Base-by-base conservation (phyloP, 768 basidiomycete genomes). In the Polyporus arcularius region DNA sequence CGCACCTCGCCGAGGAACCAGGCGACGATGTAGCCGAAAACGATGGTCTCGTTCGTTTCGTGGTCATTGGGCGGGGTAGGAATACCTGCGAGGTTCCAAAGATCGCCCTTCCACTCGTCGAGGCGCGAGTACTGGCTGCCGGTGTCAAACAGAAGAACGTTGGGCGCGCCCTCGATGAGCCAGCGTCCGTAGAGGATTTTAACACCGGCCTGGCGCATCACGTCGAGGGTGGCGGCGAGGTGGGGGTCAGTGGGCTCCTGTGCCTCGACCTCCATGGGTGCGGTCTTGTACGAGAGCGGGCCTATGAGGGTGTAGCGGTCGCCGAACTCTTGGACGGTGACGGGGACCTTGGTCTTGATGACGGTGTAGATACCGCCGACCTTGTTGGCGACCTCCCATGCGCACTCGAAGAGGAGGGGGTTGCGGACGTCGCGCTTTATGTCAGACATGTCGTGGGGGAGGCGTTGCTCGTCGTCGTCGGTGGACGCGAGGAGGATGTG, bases 361-460 rank as follows among this genome's bases (percentile, higher is more conserved):
- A 99, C 96, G 65, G 96, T 98, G 83, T 98, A 98, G 76, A 98
- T 98, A 63, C 96, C 96, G 67, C 96, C 96, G 74, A 98, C 96
- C 77, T 97, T 98, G 85, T 98, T 97, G 38, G 90, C 95, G 68
- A 97, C 96, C 78, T 97, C 96, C 96, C 96, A 98, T 38, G 95
- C 95, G 73, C 90, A 93, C 72, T 97, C 95, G 71, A 97, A 97
- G 71, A 97, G 89, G 38, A 93, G 70, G 49, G 92, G 85, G 66
- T 88, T 84, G 70, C 85, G 85, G 52, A 92, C 85, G 75, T 92
- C 90, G 77, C 92, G 89, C 62, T 79, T 80, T 15, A 70, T 62
- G 16, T 75, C 73, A 15, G 75, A 57, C 75, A 72, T 76, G 48
- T 35, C 35, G 57, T 50, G 58, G 58, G 53, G 47, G 6, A 50